These are phyloP conservation scores for Tuber melanosporum DNA, from an alignment of 495 filamentous ascomycete species.

Conservation along the genomic window DNA sequence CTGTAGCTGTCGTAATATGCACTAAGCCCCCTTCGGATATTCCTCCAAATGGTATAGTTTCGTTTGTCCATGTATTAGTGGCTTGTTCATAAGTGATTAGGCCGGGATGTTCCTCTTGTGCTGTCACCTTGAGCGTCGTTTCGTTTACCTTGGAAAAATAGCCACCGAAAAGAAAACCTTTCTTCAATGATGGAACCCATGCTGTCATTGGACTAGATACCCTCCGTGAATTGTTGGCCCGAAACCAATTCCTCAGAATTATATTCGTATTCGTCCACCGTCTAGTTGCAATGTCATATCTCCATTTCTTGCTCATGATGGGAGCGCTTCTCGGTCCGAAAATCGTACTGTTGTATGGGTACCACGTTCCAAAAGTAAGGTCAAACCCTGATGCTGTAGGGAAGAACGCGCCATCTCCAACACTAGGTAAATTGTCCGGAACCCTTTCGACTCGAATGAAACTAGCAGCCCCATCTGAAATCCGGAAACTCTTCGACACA, in stretches of 20 bases:
- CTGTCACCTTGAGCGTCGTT: neutral
- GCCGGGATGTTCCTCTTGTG: neutral
- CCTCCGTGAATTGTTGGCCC: neutral
- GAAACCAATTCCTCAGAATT: neutral
- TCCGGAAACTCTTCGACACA: neutral
- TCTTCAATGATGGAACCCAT: constrained; percentile 13
- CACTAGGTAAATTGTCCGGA: neutral
- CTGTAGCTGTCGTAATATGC: neutral
- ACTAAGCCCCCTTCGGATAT: neutral
- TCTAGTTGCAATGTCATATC: neutral
- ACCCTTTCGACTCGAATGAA: neutral
- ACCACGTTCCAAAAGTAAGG: neutral
- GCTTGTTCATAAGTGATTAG: constrained; percentile 8
- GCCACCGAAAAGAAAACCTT: constrained; percentile 11
- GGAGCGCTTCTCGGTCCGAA: neutral
- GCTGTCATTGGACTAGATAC: constrained; percentile 2
- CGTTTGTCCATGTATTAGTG: constrained; percentile 6
- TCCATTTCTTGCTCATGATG: neutral
- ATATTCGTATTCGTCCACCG: neutral
- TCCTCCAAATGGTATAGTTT: neutral
- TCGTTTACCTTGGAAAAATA: neutral
- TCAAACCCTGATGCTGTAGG: neutral
- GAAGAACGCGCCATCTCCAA: constrained; percentile 1
- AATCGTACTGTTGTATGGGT: neutral
- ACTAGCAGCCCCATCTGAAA: neutral